A percentile compares a stretch with the other conserved stretches of the same genome.
phyloP scores from a whole-genome alignment of 2,329 filamentous ascomycete species.

The Penicillium sp. region DNA sequence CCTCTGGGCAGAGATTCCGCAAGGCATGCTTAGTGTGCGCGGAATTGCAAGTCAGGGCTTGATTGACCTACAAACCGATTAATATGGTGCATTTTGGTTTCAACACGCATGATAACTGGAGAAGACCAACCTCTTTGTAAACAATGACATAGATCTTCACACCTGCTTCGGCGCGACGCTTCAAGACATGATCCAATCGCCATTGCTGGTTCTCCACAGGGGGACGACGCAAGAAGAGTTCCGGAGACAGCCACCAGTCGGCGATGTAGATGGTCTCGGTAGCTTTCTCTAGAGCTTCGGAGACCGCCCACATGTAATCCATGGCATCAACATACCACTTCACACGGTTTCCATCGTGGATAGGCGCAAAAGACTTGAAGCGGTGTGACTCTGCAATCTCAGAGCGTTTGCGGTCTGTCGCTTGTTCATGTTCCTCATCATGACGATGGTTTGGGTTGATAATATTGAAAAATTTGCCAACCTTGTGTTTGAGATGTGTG shows the following conservation, averaged over 20 bases:
- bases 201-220: conserved; percentile 80
- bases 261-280: conserved; percentile 93
- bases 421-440: conserved; percentile 86
- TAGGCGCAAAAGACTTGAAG: conserved; percentile 87
- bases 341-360: conserved; percentile 77
- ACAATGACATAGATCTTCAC: conserved; percentile 94
- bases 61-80: conserved; percentile 52
- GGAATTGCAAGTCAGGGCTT: conserved; percentile 86
- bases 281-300: conserved; percentile 81
- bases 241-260: conserved; percentile 96
- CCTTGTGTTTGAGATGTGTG: conserved; percentile 59
- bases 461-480: conserved; percentile 64
- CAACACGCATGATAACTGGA: not conserved
- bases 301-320: conserved; percentile 95
- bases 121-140: conserved; percentile 68
- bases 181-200: conserved; percentile 81
- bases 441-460: conserved; percentile 89
- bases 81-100: not conserved
- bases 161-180: conserved; percentile 83
- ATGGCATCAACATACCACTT: conserved; percentile 98
- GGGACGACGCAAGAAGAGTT: conserved; percentile 79
- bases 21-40: conserved; percentile 88
- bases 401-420: conserved; percentile 75
- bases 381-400: conserved; percentile 71
- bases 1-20: conserved; percentile 74